These are phyloP conservation scores for Ustilago sp. DNA, from an alignment of 1,284 basidiomycete species.

Conservation along the genomic window DNA sequence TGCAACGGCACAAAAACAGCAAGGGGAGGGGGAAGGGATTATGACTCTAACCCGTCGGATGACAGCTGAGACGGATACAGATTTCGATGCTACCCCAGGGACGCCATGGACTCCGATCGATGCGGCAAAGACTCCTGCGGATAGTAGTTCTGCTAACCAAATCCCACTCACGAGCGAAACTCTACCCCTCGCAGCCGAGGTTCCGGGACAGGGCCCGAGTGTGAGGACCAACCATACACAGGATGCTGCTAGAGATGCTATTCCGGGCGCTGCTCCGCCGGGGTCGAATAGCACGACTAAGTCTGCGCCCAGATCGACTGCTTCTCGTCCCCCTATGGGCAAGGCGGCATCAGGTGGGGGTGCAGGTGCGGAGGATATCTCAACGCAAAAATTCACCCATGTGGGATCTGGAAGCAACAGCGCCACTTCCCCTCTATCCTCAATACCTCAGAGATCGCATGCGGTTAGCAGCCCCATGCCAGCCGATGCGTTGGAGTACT, in stretches of 20 bases:
- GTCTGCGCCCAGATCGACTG: slow-evolving; percentile 14
- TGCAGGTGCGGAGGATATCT: slow-evolving; percentile 14
- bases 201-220: slow-evolving; percentile 15
- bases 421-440: slow-evolving; percentile 10
- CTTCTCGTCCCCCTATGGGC: slow-evolving; percentile 4
- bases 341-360: not conserved
- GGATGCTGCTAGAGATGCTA: slow-evolving; percentile 15
- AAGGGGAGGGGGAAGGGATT: slow-evolving; percentile 23
- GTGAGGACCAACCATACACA: slow-evolving; percentile 12
- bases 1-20: slow-evolving; percentile 14
- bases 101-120: slow-evolving; percentile 42
- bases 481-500: slow-evolving; percentile 84
- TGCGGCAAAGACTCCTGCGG: slow-evolving; percentile 4
- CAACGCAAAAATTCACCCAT: slow-evolving; percentile 17
- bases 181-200: slow-evolving; percentile 17
- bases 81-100: slow-evolving; percentile 28
- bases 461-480: slow-evolving; percentile 55
- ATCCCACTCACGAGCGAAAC: slow-evolving; percentile 32
- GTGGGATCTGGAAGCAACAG: slow-evolving; percentile 17
- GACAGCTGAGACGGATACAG: slow-evolving; percentile 23
- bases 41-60: slow-evolving; percentile 34
- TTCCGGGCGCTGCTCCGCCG: not conserved
- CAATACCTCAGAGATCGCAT: slow-evolving; percentile 21
- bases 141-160: not conserved
- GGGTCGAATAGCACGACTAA: slow-evolving; percentile 21